Conservation (phyloP, 106 monocot species). For the Acanthochlamys bracteata region DNA sequence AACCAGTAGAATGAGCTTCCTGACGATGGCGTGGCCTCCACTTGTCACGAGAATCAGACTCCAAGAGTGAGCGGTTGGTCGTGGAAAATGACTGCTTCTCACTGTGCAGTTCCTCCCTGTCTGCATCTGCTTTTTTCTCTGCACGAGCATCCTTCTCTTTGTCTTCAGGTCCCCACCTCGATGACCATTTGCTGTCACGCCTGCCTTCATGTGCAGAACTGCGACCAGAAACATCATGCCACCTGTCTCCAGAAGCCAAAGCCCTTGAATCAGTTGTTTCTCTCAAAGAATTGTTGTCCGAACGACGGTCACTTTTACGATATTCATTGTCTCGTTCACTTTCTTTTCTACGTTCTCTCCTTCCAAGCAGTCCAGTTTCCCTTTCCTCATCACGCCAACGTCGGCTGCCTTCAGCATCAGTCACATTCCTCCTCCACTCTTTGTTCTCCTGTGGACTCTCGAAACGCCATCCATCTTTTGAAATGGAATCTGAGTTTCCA, state of each 20-base stretch:
- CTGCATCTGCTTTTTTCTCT: slow-evolving; percentile 57
- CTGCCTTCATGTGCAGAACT: slow-evolving; percentile 44
- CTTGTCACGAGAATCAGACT: slow-evolving; percentile 88
- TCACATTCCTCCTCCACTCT: slow-evolving; percentile 61
- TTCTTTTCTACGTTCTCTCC: slow-evolving; percentile 87
- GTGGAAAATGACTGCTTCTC: slow-evolving; percentile 53
- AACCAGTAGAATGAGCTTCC: slow-evolving; percentile 50
- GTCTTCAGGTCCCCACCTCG: slow-evolving; percentile 95
- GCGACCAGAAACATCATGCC: slow-evolving; percentile 53
- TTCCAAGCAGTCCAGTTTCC: slow-evolving; percentile 80
- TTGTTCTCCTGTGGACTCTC: slow-evolving; percentile 72
- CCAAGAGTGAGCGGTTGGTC: slow-evolving; percentile 37
- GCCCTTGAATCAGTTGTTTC: slow-evolving; percentile 50
- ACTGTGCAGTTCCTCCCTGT: slow-evolving; percentile 55
- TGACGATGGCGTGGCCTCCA: slow-evolving; percentile 96
- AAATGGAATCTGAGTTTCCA: slow-evolving; percentile 33
- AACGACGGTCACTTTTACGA: slow-evolving; percentile 64
- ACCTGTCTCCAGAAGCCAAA: slow-evolving; percentile 42
- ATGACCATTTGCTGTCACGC: slow-evolving; percentile 92
- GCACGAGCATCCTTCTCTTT: slow-evolving; percentile 63
- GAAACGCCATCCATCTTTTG: slow-evolving; percentile 61
- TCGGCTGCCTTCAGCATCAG: slow-evolving; percentile 54
- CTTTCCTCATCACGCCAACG: slow-evolving; percentile 99
- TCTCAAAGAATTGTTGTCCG: slow-evolving; percentile 33
- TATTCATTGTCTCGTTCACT: slow-evolving; percentile 69